Evolutionary conservation across 257 asterid genomes (phyloP).

Genomic region (Voacanga thouarsii): DNA sequence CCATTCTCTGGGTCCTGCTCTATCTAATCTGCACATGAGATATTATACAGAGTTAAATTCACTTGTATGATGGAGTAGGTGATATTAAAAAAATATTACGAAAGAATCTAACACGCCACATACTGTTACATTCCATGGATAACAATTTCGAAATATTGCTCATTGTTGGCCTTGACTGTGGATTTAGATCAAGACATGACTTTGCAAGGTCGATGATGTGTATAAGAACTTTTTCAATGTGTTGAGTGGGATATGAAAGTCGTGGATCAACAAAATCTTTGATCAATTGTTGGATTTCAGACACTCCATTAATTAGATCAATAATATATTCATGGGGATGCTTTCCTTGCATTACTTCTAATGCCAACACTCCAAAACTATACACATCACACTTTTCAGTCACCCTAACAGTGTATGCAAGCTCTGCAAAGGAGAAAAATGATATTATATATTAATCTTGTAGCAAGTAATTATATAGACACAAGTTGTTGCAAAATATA

Average conservation of each 20-base stretch:
- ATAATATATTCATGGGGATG: conserved; percentile 25
- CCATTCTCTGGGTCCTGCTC: too few species aligned
- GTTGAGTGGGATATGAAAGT: conserved; percentile 1
- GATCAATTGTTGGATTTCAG: neutral
- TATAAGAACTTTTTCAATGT: conserved; percentile 13
- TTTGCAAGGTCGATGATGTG: conserved; percentile 19
- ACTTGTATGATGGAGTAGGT: too few species aligned
- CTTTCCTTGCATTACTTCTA: conserved; percentile 29
- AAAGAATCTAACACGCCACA: too few species aligned
- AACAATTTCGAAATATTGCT: conserved; percentile 5
- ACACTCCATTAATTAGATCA: neutral
- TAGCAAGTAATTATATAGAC: too few species aligned
- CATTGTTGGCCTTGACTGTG: conserved; percentile 35
- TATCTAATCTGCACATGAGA: too few species aligned
- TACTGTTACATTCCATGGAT: too few species aligned
- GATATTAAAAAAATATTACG: too few species aligned
- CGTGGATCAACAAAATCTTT: conserved; percentile 20
- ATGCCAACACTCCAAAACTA: conserved; percentile 32
- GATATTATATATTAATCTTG: too few species aligned
- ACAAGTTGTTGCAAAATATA: too few species aligned
- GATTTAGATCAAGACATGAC: conserved; percentile 22
- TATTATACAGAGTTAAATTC: too few species aligned
- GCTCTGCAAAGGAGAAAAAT: conserved; percentile 5
- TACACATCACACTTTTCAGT: conserved; percentile 17
- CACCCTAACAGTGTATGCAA: conserved; percentile 20